Evolutionary conservation across 2,329 filamentous ascomycete species (phyloP).

Genomic region (Fusarium brachygibbosum): DNA sequence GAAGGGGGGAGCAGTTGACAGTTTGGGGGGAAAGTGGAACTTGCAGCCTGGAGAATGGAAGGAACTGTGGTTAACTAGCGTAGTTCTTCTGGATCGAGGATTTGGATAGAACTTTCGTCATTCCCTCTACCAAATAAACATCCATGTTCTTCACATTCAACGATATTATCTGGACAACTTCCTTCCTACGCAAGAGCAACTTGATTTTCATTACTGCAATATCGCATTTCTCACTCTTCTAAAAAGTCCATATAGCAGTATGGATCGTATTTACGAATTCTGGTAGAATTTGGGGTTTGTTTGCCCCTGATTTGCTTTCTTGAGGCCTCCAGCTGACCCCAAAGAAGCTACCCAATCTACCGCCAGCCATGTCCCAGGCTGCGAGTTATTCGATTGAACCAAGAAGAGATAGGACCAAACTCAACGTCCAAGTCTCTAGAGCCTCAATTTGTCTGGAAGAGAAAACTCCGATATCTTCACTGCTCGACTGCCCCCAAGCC

Average conservation of each 20-base stretch:
- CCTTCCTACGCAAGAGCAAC: too few relatives aligned
- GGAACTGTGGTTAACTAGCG: background rate
- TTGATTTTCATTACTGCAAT: background rate
- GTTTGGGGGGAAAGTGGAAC: background rate
- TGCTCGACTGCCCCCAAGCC: background rate
- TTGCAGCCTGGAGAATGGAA: background rate
- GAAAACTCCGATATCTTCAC: background rate
- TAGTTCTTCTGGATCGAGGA: background rate
- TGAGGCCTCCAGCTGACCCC: background rate
- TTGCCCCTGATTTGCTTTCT: background rate
- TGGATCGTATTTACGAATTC: fast-evolving
- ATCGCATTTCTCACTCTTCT: too few relatives aligned
- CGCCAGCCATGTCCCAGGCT: background rate
- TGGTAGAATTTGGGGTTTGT: fast-evolving
- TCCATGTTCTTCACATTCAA: background rate
- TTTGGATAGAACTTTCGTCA: background rate
- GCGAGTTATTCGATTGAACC: background rate
- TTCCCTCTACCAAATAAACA: background rate
- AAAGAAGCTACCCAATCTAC: background rate
- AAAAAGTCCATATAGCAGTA: fast-evolving
- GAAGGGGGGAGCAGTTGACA: background rate
- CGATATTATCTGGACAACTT: too few relatives aligned
- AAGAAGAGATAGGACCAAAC: background rate
- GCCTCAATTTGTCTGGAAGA: background rate
- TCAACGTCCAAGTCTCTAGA: background rate